Conservation (phyloP, 352 stramenopile species). For the Globisporangium rhizosaccharum region DNA sequence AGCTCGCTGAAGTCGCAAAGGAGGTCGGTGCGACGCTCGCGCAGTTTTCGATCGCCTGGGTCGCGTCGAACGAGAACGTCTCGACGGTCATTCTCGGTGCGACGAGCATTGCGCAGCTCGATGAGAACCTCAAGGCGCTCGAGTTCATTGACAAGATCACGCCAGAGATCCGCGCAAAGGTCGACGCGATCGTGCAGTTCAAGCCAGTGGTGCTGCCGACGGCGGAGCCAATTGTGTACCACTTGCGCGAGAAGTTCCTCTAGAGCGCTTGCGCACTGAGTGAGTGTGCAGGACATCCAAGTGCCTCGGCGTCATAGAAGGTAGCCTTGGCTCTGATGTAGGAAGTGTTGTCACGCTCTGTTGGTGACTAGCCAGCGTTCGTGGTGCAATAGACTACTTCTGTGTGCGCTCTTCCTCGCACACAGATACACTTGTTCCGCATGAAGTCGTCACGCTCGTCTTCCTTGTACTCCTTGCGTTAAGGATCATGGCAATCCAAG, state of each 20-base stretch:
- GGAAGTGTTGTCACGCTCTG: too few species aligned
- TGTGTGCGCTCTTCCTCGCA: too few species aligned
- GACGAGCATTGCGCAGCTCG: conserved; percentile 44
- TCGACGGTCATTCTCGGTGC: conserved; percentile 24
- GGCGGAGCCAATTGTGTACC: conserved; percentile 28
- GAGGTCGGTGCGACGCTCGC: conserved; percentile 53
- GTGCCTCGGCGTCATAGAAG: too few species aligned
- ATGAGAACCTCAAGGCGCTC: conserved; percentile 72
- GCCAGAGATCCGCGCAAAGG: conserved; percentile 52
- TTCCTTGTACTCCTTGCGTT: too few species aligned
- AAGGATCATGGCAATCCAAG: too few species aligned
- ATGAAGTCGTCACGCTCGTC: too few species aligned
- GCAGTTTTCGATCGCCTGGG: conserved; percentile 56
- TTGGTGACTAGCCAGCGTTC: too few species aligned
- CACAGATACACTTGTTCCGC: too few species aligned
- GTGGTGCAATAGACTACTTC: too few species aligned
- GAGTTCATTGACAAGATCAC: conserved; percentile 68
- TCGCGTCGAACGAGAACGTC: conserved; percentile 47
- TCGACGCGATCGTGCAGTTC: conserved; percentile 65
- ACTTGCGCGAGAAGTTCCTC: conserved; percentile 29
- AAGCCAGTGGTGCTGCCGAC: conserved; percentile 21
- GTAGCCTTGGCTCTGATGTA: too few species aligned
- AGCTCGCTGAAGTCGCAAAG: conserved; percentile 50
- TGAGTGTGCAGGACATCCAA: not conserved
- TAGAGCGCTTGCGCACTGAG: conserved; percentile 1